Percentiles rank a stretch among this genome's conserved stretches.
phyloP scores from a whole-genome alignment of 805 yeast genomes.

The Cyberlindnera maclurae region DNA sequence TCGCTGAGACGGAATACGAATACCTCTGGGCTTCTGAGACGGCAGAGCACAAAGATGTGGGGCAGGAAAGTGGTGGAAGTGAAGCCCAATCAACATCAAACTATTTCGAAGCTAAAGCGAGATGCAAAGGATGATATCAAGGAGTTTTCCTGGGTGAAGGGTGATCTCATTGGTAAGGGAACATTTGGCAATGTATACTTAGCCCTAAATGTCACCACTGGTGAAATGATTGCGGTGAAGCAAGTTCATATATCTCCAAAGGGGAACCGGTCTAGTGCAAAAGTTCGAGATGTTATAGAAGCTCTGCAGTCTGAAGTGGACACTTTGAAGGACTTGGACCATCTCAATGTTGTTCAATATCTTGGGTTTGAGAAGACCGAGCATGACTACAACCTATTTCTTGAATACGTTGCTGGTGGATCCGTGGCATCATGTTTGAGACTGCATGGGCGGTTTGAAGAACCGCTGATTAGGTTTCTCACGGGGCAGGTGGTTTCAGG shows the following conservation, averaged over 20 bases:
- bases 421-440: conserved; percentile 83
- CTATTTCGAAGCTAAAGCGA: conserved; percentile 56
- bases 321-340: conserved; percentile 90
- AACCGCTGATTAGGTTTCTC: conserved; percentile 60
- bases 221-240: conserved; percentile 98
- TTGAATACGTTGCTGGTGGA: conserved; percentile 98
- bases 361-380: conserved; percentile 80
- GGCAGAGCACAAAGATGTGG: conserved; percentile 95
- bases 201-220: conserved; percentile 91
- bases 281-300: conserved; percentile 57
- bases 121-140: conserved; percentile 56
- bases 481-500: conserved; percentile 81
- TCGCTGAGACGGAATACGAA: conserved; percentile 14
- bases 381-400: conserved; percentile 72
- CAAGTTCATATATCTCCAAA: conserved; percentile 62
- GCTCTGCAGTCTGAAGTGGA: conserved; percentile 88
- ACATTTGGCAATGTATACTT: conserved; percentile 92
- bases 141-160: conserved; percentile 96
- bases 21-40: conserved; percentile 39
- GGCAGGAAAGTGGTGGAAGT: conserved; percentile 91
- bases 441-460: conserved; percentile 80
- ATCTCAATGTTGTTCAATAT: conserved; percentile 90
- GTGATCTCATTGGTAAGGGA: conserved; percentile 94
- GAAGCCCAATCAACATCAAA: conserved; percentile 58
- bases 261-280: conserved; percentile 28